Base-by-base conservation (phyloP, 2,329 filamentous ascomycete species). In the Aspergillus sp. region DNA sequence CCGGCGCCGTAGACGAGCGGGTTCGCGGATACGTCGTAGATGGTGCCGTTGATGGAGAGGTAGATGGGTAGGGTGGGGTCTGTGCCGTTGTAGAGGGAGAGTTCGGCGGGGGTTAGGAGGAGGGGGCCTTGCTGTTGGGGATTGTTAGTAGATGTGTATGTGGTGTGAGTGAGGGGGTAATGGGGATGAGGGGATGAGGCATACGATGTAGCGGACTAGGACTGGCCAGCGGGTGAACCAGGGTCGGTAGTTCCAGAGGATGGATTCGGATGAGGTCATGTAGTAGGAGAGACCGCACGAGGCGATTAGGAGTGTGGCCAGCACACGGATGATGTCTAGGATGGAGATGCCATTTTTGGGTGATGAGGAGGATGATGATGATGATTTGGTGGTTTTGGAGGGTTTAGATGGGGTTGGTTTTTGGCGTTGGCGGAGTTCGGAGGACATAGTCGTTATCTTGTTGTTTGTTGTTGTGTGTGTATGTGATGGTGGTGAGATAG, bases 61-160 rank as follows among this genome's bases (percentile, higher is more conserved):
- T 96, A 96, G 74, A 98, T 86, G 6, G 95, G 95, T 61, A 89
- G 87, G 7, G 78, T 75, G 8, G 87, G 81, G 76, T 96, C 88
- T 60, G 80, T 84, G 78, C 95, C 96, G 78, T 96, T 88, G 82
- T 90, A 96, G 54, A 80, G 75, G 49, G 84, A 75, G 52, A 99
- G 88, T 75, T 97, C 83, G 19, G 82, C 81, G 59, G 90, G 89
- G 1, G 92, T 96, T 41, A 98, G 83, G 72, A 84, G 80, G 54
- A 90, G 64, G 13, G 91, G 90, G 3, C 82, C 81, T 64, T 76
- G 73, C 81, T 83, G 62, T 63, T 60, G 47, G 17, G 17, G 17
- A 3, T 32, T 63, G 25, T 49, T 51, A 21, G 17, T 27, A 25
- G 1, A 23, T 17, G 25, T 7, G 21, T 21, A 21, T 21, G 21